phyloP scores from a whole-genome alignment of 768 basidiomycete species.

The Suillus decipiens region DNA sequence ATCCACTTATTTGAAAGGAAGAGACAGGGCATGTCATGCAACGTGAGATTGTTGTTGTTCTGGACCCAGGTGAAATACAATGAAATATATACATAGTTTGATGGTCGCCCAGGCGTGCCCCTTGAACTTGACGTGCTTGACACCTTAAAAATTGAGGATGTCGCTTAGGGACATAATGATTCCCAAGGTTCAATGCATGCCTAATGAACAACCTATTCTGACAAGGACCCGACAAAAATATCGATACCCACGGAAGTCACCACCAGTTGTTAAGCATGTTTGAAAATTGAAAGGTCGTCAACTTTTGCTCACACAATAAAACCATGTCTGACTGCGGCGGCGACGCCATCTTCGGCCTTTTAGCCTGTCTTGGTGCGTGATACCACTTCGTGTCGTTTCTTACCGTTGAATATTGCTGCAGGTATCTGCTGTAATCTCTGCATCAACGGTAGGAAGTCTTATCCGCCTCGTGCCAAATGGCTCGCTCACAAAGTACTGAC shows the following conservation, averaged over 20 bases:
- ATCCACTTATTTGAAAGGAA: too few species aligned
- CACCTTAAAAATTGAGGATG: too few species aligned
- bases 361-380: constrained; percentile 19
- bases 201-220: not conserved
- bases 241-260: not conserved
- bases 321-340: constrained; percentile 23
- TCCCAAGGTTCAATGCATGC: not conserved
- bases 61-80: too few species aligned
- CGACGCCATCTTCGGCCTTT: constrained; percentile 22
- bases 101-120: not conserved
- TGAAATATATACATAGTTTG: not conserved
- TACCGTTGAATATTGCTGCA: constrained; percentile 15
- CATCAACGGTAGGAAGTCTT: not conserved
- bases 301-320: not conserved
- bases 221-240: not conserved
- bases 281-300: not conserved
- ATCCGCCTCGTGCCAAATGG: not conserved
- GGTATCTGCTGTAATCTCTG: not conserved
- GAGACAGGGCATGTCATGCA: not conserved
- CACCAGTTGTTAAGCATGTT: not conserved
- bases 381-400: constrained; percentile 10
- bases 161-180: not conserved
- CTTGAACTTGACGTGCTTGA: too few species aligned
- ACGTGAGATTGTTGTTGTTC: not conserved
- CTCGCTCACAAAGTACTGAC: not conserved